phyloP scores from a whole-genome alignment of 148 eudicot genomes.

The Nepenthes gracilis region DNA sequence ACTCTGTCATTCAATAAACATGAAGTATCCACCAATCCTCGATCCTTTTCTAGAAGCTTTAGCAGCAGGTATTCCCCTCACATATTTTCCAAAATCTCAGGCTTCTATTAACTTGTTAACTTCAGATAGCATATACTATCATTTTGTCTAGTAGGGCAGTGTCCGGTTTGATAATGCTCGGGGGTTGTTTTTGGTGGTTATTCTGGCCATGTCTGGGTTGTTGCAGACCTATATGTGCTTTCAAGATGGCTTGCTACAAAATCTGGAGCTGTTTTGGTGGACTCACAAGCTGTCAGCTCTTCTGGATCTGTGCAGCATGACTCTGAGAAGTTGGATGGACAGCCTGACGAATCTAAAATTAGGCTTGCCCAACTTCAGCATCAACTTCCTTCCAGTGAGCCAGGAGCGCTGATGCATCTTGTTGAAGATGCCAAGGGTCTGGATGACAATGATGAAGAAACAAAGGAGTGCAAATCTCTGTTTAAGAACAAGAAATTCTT shows the following conservation, averaged over 20 bases:
- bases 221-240: conserved; percentile 81
- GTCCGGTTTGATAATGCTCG: background rate
- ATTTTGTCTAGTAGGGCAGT: background rate
- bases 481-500: conserved; percentile 67
- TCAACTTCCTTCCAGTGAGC: conserved; percentile 72
- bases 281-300: conserved; percentile 8
- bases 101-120: background rate
- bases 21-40: conserved; percentile 85
- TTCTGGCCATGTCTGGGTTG: background rate
- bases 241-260: conserved; percentile 56
- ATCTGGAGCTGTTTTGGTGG: conserved; percentile 18
- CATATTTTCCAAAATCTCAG: background rate
- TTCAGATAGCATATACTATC: background rate
- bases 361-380: conserved; percentile 90
- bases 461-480: conserved; percentile 60
- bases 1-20: conserved; percentile 62
- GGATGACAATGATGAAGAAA: conserved; percentile 72
- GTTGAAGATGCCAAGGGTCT: conserved; percentile 47
- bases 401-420: conserved; percentile 82
- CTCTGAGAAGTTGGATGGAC: conserved; percentile 13
- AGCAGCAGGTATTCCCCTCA: conserved; percentile 49
- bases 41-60: conserved; percentile 83
- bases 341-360: conserved; percentile 56
- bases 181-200: no score
- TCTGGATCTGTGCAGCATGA: conserved; percentile 23